Evolutionary conservation across 805 yeast genomes (phyloP), one percentile per base, ranked within the genome.

Genomic region (Pichia phayaonensis): DNA sequence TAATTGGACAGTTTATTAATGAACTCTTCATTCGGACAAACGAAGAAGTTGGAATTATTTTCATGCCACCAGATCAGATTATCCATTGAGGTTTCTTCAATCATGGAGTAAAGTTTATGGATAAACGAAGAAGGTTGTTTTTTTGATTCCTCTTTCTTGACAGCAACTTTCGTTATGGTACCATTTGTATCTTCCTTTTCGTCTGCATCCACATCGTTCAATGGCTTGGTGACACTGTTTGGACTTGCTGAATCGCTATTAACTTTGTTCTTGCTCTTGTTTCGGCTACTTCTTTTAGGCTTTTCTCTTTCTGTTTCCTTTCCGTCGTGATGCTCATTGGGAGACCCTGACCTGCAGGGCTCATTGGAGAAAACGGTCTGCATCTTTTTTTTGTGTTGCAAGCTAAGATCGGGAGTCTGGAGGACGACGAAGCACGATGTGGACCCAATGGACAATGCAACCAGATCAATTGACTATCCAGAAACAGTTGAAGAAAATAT

Each of bases 81-180:
- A 50, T 77, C 70, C 34, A 92, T 70, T 27, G 77, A 67, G 2
- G 72, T 71, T 62, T 92, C 97, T 59, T 90, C 95, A 45, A 92
- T 75, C 95, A 92, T 92, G 55, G 84, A 81, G 72, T 87, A 90
- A 24, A 92, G 76, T 64, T 92, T 92, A 68, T 90, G 96, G 53
- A 90, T 86, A 69, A 92, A 92, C 0, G 69, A 64, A 8, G 66
- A 48, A 61, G 76, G 59, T 6, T 50, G 54, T 41, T 54, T 54
- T 29, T 46, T 49, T 1, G 16, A 16, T 43, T 53, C 57, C n/a
- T 50, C 56, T 22, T 42, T 42, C 18, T 52, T 39, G 18, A 34
- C 3, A 16, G 18, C n/a, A 31, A 3, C 8, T 34, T 34, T 34
- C 10, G 38, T n/a, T 11, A 7, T 16, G 4, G 11, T 16, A 16